Evolutionary conservation across 257 asterid species (phyloP), one percentile per base, ranked within the genome.

Genomic region (Solanum chiquidenum): DNA sequence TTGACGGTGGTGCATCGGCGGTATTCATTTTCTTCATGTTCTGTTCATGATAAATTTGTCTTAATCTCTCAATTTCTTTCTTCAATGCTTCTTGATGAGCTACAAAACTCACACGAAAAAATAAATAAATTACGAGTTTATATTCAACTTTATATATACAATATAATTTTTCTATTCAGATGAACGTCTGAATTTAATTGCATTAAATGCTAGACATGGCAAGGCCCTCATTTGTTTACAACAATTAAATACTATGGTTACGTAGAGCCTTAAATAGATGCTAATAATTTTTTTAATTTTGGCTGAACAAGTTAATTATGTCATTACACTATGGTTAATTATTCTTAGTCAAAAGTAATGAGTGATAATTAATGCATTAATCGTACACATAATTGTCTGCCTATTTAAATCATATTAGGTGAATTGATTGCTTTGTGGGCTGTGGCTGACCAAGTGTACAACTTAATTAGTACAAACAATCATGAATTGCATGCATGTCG

Each of bases 11-110:
- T 62, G 77, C 87, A 35, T 74, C 91, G 25, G 20, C 44, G 87
- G 86, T n/a, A 73, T 46, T 84, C 91, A 90, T 92, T 87, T 91
- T 92, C 94, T 90, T 89, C 92, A 93, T 90, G 87, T 88, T 94
- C 69, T 96, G 99, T 12, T 96, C 92, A 84, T 94, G 94, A 90
- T 94, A 96, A 33, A 95, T 83, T 55, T 89, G 93, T 85, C 98
- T 91, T 62, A 96, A 89, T 87, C 98, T 91, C 90, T 95, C 99
- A 35, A 95, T 94, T 93, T 96, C 99, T 89, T 92, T 94, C 91
- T 91, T 96, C 91, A 96, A 37, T 72, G 99, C 98, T 86, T 95
- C 98, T 91, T 96, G 98, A 90, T 96, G 99, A 25, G 99, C 99
- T 96, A 90, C 23, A 16, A 29, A 49, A 84, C 46, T 74, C 12